These are phyloP conservation scores for Pichia deserticola DNA, from an alignment of 805 yeast genomes.

Conservation along the genomic window DNA sequence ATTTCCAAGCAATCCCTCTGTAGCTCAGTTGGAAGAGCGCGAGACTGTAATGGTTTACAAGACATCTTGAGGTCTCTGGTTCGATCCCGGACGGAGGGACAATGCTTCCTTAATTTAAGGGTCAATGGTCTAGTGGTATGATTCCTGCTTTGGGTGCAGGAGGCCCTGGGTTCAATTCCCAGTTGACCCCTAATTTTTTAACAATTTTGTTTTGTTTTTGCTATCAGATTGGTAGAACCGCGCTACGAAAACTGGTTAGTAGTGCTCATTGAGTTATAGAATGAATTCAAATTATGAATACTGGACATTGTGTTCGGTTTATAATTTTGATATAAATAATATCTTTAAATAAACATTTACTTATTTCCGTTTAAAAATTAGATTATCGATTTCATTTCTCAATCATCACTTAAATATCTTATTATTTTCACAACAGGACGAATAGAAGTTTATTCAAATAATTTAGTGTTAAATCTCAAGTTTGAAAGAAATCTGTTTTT, in stretches of 20 bases:
- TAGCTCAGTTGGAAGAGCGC: constrained; percentile 20
- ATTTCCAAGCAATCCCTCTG: constrained; percentile 12
- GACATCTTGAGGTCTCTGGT: constrained; percentile 18
- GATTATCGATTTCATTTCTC: too few relatives aligned
- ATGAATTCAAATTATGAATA: too few relatives aligned
- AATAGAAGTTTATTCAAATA: too few relatives aligned
- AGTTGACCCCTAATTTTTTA: constrained; percentile 24
- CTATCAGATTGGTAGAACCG: too few relatives aligned
- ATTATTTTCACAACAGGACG: too few relatives aligned
- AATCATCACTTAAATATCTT: too few relatives aligned
- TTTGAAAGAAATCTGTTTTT: too few relatives aligned
- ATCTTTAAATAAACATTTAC: too few relatives aligned
- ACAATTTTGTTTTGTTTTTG: not conserved
- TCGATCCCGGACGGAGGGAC: constrained; percentile 17
- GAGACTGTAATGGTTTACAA: constrained; percentile 14
- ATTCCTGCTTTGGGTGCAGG: constrained; percentile 51
- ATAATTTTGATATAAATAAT: too few relatives aligned
- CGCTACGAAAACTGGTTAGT: not conserved
- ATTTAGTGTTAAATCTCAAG: too few relatives aligned
- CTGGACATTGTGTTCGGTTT: too few relatives aligned
- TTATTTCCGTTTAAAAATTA: too few relatives aligned
- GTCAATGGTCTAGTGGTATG: constrained; percentile 48
- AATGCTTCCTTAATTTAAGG: constrained; percentile 5
- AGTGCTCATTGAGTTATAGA: not conserved
- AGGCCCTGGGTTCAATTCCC: constrained; percentile 53